phyloP scores from a whole-genome alignment of 352 stramenopile genomes.

The Thalassiosira livingstoniorum region DNA sequence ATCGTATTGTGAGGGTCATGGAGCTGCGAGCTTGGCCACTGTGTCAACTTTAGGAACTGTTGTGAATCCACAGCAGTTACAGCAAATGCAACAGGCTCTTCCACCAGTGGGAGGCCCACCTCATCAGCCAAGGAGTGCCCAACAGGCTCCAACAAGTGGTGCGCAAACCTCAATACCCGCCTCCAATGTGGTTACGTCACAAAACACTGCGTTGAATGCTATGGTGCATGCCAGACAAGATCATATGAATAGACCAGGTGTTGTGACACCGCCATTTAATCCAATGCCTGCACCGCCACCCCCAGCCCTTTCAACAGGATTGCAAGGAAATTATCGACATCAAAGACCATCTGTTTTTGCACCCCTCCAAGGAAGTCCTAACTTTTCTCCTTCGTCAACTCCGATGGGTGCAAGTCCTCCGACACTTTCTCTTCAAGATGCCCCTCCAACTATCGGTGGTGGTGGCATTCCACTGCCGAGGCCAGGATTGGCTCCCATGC shows the following conservation, averaged over 20 bases:
- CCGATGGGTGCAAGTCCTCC: slow-evolving; percentile 26
- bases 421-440: slow-evolving; percentile 47
- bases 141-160: not conserved
- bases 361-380: slow-evolving; percentile 65
- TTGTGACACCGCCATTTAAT: slow-evolving; percentile 63
- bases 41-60: slow-evolving; percentile 50
- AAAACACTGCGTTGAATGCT: slow-evolving; percentile 32
- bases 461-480: not conserved
- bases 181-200: slow-evolving; percentile 29
- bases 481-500: slow-evolving; percentile 15
- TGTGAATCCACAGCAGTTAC: too few relatives aligned
- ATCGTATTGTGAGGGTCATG: slow-evolving; percentile 32
- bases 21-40: slow-evolving; percentile 29
- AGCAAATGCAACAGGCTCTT: slow-evolving; percentile 34
- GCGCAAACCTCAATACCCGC: slow-evolving; percentile 16
- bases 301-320: slow-evolving; percentile 31
- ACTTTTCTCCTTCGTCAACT: slow-evolving; percentile 45
- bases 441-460: slow-evolving; percentile 7
- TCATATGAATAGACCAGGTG: slow-evolving; percentile 48
- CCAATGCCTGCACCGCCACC: slow-evolving; percentile 31
- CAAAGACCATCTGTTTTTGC: slow-evolving; percentile 56
- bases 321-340: slow-evolving; percentile 17
- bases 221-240: slow-evolving; percentile 34
- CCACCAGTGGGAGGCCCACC: not conserved
- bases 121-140: slow-evolving; percentile 16